Evolutionary conservation across 2,329 filamentous ascomycete species (phyloP).

Genomic region (Trichoderma atrobrunneum): DNA sequence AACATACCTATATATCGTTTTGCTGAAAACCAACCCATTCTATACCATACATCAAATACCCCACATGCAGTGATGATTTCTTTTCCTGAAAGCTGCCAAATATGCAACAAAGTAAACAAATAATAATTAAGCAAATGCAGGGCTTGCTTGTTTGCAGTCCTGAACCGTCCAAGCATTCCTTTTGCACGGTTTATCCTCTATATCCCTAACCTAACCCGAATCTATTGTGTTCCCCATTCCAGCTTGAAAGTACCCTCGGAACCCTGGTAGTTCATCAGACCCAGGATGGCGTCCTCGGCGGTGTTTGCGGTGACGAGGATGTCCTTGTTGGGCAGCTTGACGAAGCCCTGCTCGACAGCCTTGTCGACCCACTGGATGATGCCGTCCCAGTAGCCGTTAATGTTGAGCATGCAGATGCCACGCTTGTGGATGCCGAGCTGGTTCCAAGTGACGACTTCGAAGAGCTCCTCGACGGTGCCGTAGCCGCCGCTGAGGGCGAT

Average conservation of each 20-base stretch:
- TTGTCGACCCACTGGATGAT: slow-evolving; percentile 77
- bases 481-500: slow-evolving; percentile 86
- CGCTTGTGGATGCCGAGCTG: slow-evolving; percentile 87
- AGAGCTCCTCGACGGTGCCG: slow-evolving; percentile 93
- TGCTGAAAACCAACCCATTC: background rate
- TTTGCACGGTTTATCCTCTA: background rate
- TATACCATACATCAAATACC: background rate
- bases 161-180: background rate
- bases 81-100: background rate
- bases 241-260: slow-evolving; percentile 74
- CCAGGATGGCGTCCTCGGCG: slow-evolving; percentile 68
- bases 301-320: slow-evolving; percentile 77
- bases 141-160: background rate
- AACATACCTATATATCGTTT: background rate
- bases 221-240: slow-evolving; percentile 70
- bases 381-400: slow-evolving; percentile 90
- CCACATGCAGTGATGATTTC: background rate
- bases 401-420: slow-evolving; percentile 78
- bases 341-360: slow-evolving; percentile 73
- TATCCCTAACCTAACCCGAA: background rate
- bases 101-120: background rate
- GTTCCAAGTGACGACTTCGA: slow-evolving; percentile 91
- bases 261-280: slow-evolving; percentile 70
- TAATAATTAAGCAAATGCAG: background rate
- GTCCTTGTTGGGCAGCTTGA: slow-evolving; percentile 64